Percentiles rank a stretch among this genome's conserved stretches.
These are phyloP conservation scores for Brassica rapa DNA, from an alignment of 345 rosid species.

Conservation along the genomic window DNA sequence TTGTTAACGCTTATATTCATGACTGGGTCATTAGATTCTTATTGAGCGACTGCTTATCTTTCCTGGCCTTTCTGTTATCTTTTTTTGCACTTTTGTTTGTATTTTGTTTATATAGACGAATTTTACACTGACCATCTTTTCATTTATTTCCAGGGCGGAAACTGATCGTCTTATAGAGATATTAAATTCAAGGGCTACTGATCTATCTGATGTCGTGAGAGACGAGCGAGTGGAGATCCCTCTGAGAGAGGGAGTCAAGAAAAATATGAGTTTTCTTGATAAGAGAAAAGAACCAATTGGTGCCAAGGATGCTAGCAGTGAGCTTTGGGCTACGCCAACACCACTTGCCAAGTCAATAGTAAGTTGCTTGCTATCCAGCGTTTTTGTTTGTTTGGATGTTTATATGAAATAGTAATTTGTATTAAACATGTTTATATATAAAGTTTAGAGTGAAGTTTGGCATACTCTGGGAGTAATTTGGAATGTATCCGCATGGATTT, in stretches of 20 bases:
- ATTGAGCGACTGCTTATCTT: slow-evolving; percentile 3
- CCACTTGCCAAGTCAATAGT: slow-evolving; percentile 55
- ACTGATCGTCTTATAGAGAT: slow-evolving; percentile 61
- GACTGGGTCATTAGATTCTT: slow-evolving; percentile 5
- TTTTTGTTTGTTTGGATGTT: neutral
- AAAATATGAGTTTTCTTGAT: slow-evolving; percentile 38
- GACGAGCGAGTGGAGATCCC: slow-evolving; percentile 39
- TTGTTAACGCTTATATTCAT: slow-evolving; percentile 20
- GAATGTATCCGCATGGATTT: neutral
- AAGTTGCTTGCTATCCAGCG: slow-evolving; percentile 38
- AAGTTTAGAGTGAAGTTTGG: slow-evolving; percentile 6
- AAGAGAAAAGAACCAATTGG: slow-evolving; percentile 42
- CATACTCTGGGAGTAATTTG: slow-evolving; percentile 1
- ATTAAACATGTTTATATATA: no score
- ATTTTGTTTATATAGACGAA: slow-evolving; percentile 1
- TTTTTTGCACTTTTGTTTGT: neutral
- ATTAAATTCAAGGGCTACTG: slow-evolving; percentile 61
- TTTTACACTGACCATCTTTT: slow-evolving; percentile 26
- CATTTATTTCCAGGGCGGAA: slow-evolving; percentile 60
- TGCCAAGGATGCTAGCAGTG: slow-evolving; percentile 45
- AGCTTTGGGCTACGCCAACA: slow-evolving; percentile 46
- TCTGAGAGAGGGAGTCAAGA: slow-evolving; percentile 40
- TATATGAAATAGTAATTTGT: slow-evolving; percentile 16
- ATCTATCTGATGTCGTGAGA: slow-evolving; percentile 42
- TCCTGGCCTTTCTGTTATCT: neutral